Evolutionary conservation across 2,329 filamentous ascomycete species (phyloP).

Genomic region (Trichoderma sp.): DNA sequence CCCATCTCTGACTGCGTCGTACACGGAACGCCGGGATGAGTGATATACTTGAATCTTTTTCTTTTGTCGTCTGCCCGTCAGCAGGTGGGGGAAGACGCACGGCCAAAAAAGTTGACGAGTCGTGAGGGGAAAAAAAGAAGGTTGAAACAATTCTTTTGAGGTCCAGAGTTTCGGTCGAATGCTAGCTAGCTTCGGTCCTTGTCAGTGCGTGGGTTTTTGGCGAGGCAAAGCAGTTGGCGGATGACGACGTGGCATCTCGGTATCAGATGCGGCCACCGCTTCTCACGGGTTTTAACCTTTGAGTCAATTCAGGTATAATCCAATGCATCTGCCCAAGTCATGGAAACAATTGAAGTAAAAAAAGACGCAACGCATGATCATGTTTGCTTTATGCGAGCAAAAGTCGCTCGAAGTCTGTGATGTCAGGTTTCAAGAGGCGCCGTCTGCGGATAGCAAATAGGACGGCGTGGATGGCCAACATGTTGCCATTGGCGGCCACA

Average conservation of each 20-base stretch:
- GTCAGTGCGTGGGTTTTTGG: background rate
- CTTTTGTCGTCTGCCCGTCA: background rate
- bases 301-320: background rate
- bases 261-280: background rate
- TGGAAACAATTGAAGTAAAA: background rate
- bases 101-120: slow-evolving; percentile 2
- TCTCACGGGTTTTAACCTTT: background rate
- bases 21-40: slow-evolving; percentile 13
- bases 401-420: background rate
- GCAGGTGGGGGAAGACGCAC: slow-evolving; percentile 8
- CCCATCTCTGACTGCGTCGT: background rate
- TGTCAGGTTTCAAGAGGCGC: slow-evolving; percentile 6
- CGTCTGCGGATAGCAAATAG: background rate
- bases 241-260: slow-evolving; percentile 13
- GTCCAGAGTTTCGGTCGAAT: background rate
- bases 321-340: background rate
- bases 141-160: background rate
- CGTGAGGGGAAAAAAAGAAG: background rate
- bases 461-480: slow-evolving; percentile 7
- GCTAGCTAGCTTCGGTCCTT: background rate
- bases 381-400: background rate
- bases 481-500: slow-evolving; percentile 5
- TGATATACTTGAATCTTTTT: background rate
- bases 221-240: background rate
- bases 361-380: background rate